Evolutionary conservation across 78 protist genomes (phyloP).

Genomic region (Cavenderia fasciculata): DNA sequence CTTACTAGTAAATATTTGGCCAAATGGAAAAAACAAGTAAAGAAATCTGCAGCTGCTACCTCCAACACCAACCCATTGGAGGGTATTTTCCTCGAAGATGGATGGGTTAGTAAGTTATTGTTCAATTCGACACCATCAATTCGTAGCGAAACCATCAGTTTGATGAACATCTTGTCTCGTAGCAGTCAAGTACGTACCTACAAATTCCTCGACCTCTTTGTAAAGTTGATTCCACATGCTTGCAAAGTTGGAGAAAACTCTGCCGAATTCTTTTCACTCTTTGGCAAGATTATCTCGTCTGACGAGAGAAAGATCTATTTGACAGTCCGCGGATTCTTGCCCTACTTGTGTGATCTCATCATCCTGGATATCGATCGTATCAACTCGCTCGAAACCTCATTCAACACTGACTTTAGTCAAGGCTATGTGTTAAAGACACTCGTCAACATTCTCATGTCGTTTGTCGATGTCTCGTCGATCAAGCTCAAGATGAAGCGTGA

Average conservation of each 20-base stretch:
- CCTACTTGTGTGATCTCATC: conserved; percentile 34
- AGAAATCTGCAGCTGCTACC: not conserved
- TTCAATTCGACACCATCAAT: conserved; percentile 69
- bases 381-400: conserved; percentile 19
- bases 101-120: conserved; percentile 49
- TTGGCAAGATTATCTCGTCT: not conserved
- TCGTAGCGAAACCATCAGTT: conserved; percentile 1
- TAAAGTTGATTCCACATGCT: conserved; percentile 53
- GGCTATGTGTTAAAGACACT: conserved; percentile 71
- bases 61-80: not conserved
- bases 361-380: conserved; percentile 55
- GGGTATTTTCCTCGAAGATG: conserved; percentile 41
- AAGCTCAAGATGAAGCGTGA: conserved; percentile 54
- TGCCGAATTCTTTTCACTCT: conserved; percentile 51
- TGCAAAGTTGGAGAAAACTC: conserved; percentile 33
- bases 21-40: conserved; percentile 8
- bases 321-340: conserved; percentile 57
- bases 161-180: conserved; percentile 57
- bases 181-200: conserved; percentile 7
- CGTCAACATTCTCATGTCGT: conserved; percentile 20
- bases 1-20: not conserved
- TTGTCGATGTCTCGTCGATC: conserved; percentile 53
- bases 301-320: conserved; percentile 64
- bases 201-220: conserved; percentile 69
- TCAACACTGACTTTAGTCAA: conserved; percentile 74